These are phyloP conservation scores for Ochromonas danica DNA, from an alignment of 108 stramenopile genomes.

Conservation along the genomic window DNA sequence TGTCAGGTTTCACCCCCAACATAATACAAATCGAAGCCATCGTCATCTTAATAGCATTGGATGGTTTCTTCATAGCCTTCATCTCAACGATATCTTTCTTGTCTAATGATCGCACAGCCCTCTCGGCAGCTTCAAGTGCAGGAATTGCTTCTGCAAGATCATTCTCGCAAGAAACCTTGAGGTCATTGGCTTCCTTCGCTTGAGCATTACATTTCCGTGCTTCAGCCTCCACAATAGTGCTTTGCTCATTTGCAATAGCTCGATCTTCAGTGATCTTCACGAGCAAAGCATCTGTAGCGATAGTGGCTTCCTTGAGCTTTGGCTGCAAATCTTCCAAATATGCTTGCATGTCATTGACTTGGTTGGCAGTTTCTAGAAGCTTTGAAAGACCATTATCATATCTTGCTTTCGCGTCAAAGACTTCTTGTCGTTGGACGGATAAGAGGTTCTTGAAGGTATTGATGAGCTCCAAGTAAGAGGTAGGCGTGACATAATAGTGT, in stretches of 20 bases:
- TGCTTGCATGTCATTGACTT: conserved; percentile 61
- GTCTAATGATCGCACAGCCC: conserved; percentile 54
- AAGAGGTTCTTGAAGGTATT: conserved; percentile 60
- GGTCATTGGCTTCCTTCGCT: conserved; percentile 53
- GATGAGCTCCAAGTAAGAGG: conserved; percentile 66
- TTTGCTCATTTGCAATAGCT: conserved; percentile 55
- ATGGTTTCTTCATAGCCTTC: conserved; percentile 66
- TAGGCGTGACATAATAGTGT: conserved; percentile 69
- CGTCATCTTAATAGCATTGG: conserved; percentile 53
- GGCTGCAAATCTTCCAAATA: conserved; percentile 63
- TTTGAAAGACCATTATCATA: conserved; percentile 64
- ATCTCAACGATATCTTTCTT: conserved; percentile 61
- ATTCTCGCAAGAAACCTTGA: conserved; percentile 53
- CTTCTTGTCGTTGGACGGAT: conserved; percentile 43
- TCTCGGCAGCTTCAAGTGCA: conserved; percentile 57
- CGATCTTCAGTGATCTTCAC: conserved; percentile 56
- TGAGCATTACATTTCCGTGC: conserved; percentile 52
- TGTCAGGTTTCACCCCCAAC: conserved; percentile 31
- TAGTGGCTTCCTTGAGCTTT: conserved; percentile 60
- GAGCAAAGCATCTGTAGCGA: conserved; percentile 59
- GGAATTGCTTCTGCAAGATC: conserved; percentile 66
- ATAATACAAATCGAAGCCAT: conserved; percentile 34
- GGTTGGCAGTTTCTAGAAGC: conserved; percentile 56
- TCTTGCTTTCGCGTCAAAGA: conserved; percentile 52
- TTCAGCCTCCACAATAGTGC: conserved; percentile 58